Evolutionary conservation across 2,329 filamentous ascomycete genomes (phyloP).

Genomic region (Colletotrichum endophyticum): DNA sequence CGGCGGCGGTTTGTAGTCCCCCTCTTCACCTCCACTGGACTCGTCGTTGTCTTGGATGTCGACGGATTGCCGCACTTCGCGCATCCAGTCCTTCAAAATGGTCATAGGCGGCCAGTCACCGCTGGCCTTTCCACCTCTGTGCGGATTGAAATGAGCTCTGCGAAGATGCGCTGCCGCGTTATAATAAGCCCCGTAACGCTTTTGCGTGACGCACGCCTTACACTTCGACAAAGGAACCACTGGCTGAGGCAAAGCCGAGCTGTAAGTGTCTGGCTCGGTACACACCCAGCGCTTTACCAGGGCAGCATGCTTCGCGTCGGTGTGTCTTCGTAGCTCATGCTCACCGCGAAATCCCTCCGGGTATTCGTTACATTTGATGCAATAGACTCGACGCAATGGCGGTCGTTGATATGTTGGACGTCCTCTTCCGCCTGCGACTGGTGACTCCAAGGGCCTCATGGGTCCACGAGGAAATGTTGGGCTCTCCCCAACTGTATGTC

Average conservation of each 20-base stretch:
- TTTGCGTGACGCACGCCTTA: slow-evolving; percentile 61
- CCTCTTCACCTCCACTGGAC: slow-evolving; percentile 57
- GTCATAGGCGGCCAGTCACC: slow-evolving; percentile 65
- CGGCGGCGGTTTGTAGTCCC: slow-evolving; percentile 10
- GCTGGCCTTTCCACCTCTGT: slow-evolving; percentile 60
- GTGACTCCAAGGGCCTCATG: slow-evolving; percentile 46
- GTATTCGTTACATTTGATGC: slow-evolving; percentile 79
- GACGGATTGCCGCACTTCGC: slow-evolving; percentile 58
- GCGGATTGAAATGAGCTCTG: slow-evolving; percentile 61
- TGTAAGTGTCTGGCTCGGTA: slow-evolving; percentile 49
- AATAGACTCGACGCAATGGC: slow-evolving; percentile 75
- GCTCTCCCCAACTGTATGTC: slow-evolving; percentile 53
- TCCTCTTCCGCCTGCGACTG: slow-evolving; percentile 42
- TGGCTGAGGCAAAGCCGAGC: slow-evolving; percentile 47
- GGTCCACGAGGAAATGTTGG: slow-evolving; percentile 44
- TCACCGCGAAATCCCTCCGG: slow-evolving; percentile 89
- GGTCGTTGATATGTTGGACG: slow-evolving; percentile 55
- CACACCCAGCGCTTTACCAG: slow-evolving; percentile 62
- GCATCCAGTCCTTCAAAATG: slow-evolving; percentile 65
- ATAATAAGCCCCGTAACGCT: slow-evolving; percentile 64
- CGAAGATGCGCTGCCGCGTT: slow-evolving; percentile 64
- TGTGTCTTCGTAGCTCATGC: slow-evolving; percentile 79
- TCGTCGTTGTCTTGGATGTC: slow-evolving; percentile 50
- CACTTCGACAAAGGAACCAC: slow-evolving; percentile 58
- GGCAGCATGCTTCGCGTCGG: slow-evolving; percentile 61